These are phyloP conservation scores for Neurospora intermedia DNA, from an alignment of 495 filamentous ascomycete species.

Conservation along the genomic window DNA sequence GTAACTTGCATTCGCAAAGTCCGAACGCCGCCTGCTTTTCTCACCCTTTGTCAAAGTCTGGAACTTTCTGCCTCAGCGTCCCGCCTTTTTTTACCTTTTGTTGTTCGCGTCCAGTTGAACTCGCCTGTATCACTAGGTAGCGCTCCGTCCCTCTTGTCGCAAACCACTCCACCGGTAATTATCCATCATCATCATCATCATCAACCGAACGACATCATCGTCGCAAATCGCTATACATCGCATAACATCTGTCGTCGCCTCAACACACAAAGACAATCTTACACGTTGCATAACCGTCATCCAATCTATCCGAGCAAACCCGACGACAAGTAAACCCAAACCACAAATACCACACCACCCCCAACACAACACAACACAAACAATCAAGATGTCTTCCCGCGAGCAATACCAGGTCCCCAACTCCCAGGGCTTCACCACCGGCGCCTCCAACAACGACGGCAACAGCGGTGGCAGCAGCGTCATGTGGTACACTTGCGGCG, in stretches of 20 bases:
- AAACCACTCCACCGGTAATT: not conserved
- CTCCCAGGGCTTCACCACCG: conserved; percentile 12
- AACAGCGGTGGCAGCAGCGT: conserved; percentile 24
- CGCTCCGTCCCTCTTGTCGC: not conserved
- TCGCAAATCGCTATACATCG: not conserved
- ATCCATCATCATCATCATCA: not conserved
- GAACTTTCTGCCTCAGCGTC: not conserved
- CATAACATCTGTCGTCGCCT: not conserved
- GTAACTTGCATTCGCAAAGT: not conserved
- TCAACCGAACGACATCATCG: not conserved
- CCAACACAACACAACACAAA: too few relatives aligned
- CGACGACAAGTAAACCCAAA: not conserved
- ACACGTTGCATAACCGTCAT: too few relatives aligned
- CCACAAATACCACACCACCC: not conserved
- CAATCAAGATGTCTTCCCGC: conserved; percentile 34
- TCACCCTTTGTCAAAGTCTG: not conserved
- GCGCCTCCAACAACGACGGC: conserved; percentile 20
- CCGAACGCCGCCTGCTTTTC: not conserved
- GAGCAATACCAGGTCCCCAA: conserved; percentile 50
- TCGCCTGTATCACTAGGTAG: not conserved
- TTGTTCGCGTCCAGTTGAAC: not conserved
- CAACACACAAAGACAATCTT: not conserved
- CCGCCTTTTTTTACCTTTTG: conserved; percentile 10
- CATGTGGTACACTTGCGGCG: conserved; percentile 85
- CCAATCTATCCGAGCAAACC: not conserved